These are phyloP conservation scores for Porcisia hertigi DNA, from an alignment of 208 protist genomes.

Conservation along the genomic window DNA sequence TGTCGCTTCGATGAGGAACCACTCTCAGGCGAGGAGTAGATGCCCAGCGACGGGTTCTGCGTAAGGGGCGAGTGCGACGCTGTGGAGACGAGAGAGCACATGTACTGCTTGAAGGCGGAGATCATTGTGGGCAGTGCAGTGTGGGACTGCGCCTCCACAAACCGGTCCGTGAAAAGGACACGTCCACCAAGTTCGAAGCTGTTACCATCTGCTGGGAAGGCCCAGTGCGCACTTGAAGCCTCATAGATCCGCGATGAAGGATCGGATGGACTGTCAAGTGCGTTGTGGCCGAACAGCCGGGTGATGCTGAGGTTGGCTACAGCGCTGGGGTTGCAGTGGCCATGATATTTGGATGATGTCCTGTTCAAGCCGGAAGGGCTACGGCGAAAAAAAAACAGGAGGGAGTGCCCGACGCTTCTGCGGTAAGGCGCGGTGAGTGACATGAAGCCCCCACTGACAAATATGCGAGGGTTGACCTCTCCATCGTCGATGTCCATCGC, in stretches of 20 bases:
- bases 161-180: slow-evolving; percentile 23
- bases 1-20: background rate
- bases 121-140: slow-evolving; percentile 24
- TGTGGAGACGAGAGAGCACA: slow-evolving; percentile 1
- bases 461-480: background rate
- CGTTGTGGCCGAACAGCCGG: background rate
- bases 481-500: background rate
- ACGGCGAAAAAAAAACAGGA: background rate
- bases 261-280: background rate
- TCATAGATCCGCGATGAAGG: background rate
- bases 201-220: background rate
- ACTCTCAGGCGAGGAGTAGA: background rate
- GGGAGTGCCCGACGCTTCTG: background rate
- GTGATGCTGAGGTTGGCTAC: background rate
- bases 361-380: background rate
- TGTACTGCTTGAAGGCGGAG: slow-evolving; percentile 22
- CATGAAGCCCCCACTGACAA: slow-evolving; percentile 8
- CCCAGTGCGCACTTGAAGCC: background rate
- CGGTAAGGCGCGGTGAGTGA: background rate
- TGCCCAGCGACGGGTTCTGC: background rate
- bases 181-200: slow-evolving; percentile 4
- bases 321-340: background rate
- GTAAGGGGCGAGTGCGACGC: background rate
- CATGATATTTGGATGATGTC: background rate
- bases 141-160: slow-evolving; percentile 12